phyloP scores from a whole-genome alignment of 306 rosid genomes.

The Acacia acuminata region DNA sequence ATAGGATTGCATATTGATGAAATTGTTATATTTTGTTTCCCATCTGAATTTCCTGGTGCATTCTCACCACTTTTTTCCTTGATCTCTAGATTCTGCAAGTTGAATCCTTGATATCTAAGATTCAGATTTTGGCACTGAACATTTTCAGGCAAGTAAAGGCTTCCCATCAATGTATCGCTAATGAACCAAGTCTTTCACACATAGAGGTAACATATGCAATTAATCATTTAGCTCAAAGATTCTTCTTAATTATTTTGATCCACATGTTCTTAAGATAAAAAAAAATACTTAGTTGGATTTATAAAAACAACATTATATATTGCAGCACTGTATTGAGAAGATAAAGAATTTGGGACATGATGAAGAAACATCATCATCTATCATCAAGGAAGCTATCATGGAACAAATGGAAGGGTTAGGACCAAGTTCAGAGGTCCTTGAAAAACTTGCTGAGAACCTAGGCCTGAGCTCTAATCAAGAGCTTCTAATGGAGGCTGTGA shows the following conservation, averaged over 20 bases:
- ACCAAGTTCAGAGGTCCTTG: conserved; percentile 54
- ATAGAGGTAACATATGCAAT: neutral
- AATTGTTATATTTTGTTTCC: neutral
- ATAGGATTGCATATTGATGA: neutral
- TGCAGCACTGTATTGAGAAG: neutral
- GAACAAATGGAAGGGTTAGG: conserved; percentile 56
- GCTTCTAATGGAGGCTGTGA: conserved; percentile 73
- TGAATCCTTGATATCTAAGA: conserved; percentile 60
- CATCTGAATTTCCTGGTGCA: conserved; percentile 16
- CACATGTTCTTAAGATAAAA: neutral
- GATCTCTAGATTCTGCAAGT: conserved; percentile 62
- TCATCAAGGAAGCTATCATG: conserved; percentile 52
- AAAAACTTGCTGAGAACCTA: conserved; percentile 52
- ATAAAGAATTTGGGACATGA: conserved; percentile 29
- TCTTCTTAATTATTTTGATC: neutral
- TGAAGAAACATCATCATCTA: conserved; percentile 46
- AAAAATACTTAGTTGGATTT: neutral
- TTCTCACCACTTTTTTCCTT: conserved; percentile 34
- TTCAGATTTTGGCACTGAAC: conserved; percentile 38
- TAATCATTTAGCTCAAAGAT: neutral
- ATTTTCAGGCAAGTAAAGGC: conserved; percentile 53
- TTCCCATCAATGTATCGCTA: conserved; percentile 48
- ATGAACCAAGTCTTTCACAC: conserved; percentile 23
- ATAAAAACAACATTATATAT: neutral
- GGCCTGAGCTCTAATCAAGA: conserved; percentile 64